A percentile compares a stretch with the other conserved stretches of the same genome.
phyloP scores from a whole-genome alignment of 2,329 filamentous ascomycete genomes.

The Rhytidhysteron rufulum region DNA sequence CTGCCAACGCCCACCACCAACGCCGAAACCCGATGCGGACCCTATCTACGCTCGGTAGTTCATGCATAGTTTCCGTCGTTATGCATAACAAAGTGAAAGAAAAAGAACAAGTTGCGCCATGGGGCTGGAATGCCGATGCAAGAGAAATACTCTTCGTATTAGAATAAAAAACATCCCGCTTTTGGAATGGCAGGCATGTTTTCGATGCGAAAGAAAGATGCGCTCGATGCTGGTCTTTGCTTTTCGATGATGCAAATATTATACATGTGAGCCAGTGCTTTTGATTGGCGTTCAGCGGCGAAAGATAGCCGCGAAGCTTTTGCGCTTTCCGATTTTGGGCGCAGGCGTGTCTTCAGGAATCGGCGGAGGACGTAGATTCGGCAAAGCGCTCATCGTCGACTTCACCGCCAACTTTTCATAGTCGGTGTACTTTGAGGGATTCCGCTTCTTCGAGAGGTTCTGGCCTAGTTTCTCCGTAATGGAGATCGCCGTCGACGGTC shows the following conservation, averaged over 20 bases:
- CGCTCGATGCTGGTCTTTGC: neutral
- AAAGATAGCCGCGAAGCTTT: slow-evolving; percentile 46
- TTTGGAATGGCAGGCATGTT: too few species aligned
- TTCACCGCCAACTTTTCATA: slow-evolving; percentile 16
- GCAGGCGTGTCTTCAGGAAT: slow-evolving; percentile 26
- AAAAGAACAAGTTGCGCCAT: neutral
- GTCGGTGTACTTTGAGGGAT: slow-evolving; percentile 2
- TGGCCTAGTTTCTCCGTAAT: slow-evolving; percentile 17
- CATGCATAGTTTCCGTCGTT: neutral
- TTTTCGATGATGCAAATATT: neutral
- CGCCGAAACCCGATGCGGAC: neutral
- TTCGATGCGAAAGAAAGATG: too few species aligned
- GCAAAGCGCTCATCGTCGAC: slow-evolving; percentile 4
- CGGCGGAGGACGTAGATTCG: slow-evolving; percentile 22
- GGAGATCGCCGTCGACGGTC: slow-evolving; percentile 9
- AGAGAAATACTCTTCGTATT: neutral
- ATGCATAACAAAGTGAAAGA: too few species aligned
- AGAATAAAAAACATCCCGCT: neutral
- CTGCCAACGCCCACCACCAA: neutral
- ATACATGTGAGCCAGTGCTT: neutral
- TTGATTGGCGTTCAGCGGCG: slow-evolving; percentile 18
- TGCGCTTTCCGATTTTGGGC: slow-evolving; percentile 43
- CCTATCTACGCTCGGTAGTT: neutral
- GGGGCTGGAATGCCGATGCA: neutral
- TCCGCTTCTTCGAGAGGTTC: slow-evolving; percentile 8